Conservation (phyloP, 371 early-diverging fungal species). For the Fennellomyces sp. region DNA sequence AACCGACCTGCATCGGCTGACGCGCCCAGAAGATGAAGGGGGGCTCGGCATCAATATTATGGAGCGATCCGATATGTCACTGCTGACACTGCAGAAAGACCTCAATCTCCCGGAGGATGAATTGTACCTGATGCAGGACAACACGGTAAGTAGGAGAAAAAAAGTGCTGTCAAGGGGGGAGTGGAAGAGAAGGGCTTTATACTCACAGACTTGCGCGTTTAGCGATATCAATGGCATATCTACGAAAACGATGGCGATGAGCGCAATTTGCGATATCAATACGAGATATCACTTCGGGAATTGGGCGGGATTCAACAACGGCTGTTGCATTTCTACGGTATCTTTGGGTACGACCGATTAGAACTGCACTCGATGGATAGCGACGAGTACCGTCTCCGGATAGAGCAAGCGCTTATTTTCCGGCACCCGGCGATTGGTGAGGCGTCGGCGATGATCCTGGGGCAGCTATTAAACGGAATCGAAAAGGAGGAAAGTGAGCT, state of each 20-base stretch:
- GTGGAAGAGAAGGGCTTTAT: not conserved
- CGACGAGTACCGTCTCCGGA: slow-evolving; percentile 25
- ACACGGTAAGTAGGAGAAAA: slow-evolving; percentile 18
- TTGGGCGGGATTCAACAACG: slow-evolving; percentile 19
- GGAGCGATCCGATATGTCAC: slow-evolving; percentile 27
- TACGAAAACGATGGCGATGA: slow-evolving; percentile 8
- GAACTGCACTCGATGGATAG: slow-evolving; percentile 10
- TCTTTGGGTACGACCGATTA: slow-evolving; percentile 31
- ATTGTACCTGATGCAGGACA: slow-evolving; percentile 29
- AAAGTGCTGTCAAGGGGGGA: not conserved
- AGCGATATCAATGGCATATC: slow-evolving; percentile 35
- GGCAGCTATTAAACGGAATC: slow-evolving; percentile 21
- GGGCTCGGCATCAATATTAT: slow-evolving; percentile 27
- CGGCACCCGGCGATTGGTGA: slow-evolving; percentile 23
- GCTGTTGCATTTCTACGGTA: slow-evolving; percentile 30
- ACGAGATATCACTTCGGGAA: slow-evolving; percentile 23
- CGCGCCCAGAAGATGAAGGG: slow-evolving; percentile 21
- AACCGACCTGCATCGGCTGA: slow-evolving; percentile 23
- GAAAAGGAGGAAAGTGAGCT: slow-evolving; percentile 12
- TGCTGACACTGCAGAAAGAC: slow-evolving; percentile 15
- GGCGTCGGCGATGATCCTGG: slow-evolving; percentile 23
- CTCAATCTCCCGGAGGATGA: slow-evolving; percentile 19
- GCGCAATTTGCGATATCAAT: slow-evolving; percentile 23
- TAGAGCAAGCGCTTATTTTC: slow-evolving; percentile 29
- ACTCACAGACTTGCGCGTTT: not conserved